These are phyloP conservation scores for Mentha longifolia DNA, from an alignment of 257 asterid species.

Conservation along the genomic window DNA sequence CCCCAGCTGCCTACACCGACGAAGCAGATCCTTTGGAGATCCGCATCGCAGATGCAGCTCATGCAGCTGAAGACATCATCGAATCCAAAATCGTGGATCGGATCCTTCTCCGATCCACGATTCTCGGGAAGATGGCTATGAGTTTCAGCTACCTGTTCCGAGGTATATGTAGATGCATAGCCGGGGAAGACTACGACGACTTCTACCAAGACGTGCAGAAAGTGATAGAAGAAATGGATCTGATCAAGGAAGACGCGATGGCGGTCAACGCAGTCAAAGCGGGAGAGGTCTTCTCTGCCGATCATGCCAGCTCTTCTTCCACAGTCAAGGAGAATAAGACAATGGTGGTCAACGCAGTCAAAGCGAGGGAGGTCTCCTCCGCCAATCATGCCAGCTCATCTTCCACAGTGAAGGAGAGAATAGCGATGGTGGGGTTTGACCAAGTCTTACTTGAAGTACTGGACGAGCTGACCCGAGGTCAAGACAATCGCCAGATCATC, in stretches of 20 bases:
- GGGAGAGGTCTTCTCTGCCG: too few relatives aligned
- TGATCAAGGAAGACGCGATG: background rate
- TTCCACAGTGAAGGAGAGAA: background rate
- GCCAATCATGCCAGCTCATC: background rate
- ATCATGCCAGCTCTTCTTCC: too few relatives aligned
- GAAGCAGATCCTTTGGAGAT: background rate
- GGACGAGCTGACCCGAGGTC: background rate
- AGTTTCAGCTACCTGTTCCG: background rate
- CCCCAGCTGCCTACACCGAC: background rate
- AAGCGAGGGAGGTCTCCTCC: background rate
- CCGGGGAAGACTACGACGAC: fast-evolving
- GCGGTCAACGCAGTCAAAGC: background rate
- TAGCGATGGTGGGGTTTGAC: background rate
- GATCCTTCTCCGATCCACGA: background rate
- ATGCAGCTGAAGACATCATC: background rate
- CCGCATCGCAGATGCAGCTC: background rate
- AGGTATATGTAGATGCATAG: background rate
- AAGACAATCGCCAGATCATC: background rate
- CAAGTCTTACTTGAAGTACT: background rate
- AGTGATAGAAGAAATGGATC: background rate
- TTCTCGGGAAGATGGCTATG: background rate
- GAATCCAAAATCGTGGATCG: background rate
- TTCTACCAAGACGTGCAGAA: too few relatives aligned
- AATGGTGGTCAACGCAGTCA: background rate
- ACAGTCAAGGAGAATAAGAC: background rate